phyloP scores from a whole-genome alignment of 2,329 filamentous ascomycete genomes.

The Calonectria crousiana region DNA sequence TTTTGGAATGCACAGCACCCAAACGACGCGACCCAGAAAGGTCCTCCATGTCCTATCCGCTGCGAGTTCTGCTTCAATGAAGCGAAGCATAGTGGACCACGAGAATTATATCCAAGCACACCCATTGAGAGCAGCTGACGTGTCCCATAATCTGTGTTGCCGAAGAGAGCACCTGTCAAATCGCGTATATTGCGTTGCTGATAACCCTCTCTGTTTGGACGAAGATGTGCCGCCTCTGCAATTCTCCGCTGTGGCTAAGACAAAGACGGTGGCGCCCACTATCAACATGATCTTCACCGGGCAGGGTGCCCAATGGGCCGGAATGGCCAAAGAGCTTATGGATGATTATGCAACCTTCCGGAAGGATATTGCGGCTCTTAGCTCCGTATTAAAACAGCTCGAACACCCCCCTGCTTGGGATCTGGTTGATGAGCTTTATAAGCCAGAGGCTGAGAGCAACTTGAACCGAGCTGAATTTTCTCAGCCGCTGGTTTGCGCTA shows the following conservation, averaged over 20 bases:
- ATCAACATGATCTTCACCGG: constrained; percentile 48
- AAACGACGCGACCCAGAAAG: not conserved
- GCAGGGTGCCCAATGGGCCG: constrained; percentile 50
- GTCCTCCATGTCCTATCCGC: not conserved
- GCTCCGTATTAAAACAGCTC: constrained; percentile 33
- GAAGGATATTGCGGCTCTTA: constrained; percentile 35
- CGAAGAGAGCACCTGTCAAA: not conserved
- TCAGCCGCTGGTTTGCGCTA: constrained; percentile 64
- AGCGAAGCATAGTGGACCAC: not conserved
- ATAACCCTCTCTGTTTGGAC: not conserved
- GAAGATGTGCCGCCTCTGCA: not conserved
- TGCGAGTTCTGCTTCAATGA: not conserved
- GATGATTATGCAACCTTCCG: constrained; percentile 18
- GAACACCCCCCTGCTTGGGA: constrained; percentile 42
- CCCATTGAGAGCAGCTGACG: not conserved
- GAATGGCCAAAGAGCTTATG: constrained; percentile 48
- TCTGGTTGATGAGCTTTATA: constrained; percentile 40
- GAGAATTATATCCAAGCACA: not conserved
- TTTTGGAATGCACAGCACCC: not conserved
- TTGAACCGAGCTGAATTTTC: constrained; percentile 53
- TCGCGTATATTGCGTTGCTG: not conserved
- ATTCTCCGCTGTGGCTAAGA: constrained; percentile 29
- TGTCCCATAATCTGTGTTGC: not conserved
- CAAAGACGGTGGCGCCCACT: not conserved
- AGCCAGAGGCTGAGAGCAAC: constrained; percentile 19